Base-by-base conservation (phyloP, 768 basidiomycete species). In the Floccularia luteovirens region DNA sequence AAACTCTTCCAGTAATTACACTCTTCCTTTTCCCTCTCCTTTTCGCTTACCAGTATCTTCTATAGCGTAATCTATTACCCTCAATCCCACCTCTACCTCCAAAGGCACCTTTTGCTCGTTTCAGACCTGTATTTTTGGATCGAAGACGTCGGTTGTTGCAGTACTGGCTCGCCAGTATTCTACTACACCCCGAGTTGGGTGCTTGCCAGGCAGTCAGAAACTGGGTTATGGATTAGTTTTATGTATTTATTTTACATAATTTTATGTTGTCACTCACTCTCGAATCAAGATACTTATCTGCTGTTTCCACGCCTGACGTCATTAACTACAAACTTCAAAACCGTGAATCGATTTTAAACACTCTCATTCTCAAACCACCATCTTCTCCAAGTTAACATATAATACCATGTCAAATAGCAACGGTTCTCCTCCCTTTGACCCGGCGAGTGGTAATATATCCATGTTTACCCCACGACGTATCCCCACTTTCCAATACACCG, bases 121-220 rank as follows among this genome's bases (percentile, higher is more conserved):
- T 80, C 50, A 64, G 84, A 8, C 72, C 77, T 0, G 73, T 71
- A 0, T 86, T 87, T 57, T 71, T 86, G 2, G 81, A 85, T 36
- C 67, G 66, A 10, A 67, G 83, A 8, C 65, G 81, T 5, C 67
- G 72, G 24, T 65, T 67, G 10, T 63, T 85, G 2, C 74, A 85
- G 52, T 71, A 74, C 42, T 87, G 81, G 79, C 74, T 87, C 2
- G 69, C 74, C 0, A 57, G 71, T 0, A 69, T 85, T 1, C 52
- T 86, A 0, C 60, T 86, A 1, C 82, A 86, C 48, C 83, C 83
- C 3, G 82, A 86, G 36, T 61, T 85, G 5, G 83, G 83, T 2
- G 75, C 72, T 0, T 74, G 69, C 32, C 68, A 75, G 38, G 72
- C 69, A 1, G 80, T 82, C 8, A 58, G 75, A 43, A 52, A 61